These are phyloP conservation scores for Pseudogymnoascus sp. DNA, from an alignment of 2,329 filamentous ascomycete species.

Conservation along the genomic window DNA sequence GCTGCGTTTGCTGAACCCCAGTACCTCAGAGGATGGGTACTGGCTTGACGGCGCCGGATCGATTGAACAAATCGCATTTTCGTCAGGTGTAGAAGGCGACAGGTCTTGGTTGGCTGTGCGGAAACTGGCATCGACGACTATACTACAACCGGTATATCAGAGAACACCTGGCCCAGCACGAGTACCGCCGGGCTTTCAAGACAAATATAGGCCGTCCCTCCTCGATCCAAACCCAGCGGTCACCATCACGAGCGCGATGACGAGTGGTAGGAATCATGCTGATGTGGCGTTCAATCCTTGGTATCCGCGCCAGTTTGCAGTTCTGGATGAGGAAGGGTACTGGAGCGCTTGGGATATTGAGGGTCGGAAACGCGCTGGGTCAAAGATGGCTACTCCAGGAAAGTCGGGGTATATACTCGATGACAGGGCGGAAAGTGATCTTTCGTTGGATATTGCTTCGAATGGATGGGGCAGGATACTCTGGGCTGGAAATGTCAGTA, in stretches of 20 bases:
- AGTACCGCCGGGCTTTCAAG: constrained; percentile 13
- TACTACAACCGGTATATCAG: constrained; percentile 35
- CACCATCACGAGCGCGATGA: constrained; percentile 45
- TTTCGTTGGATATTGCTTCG: constrained; percentile 13
- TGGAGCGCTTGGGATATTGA: constrained; percentile 62
- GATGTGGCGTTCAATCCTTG: constrained; percentile 62
- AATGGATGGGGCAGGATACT: constrained; percentile 44
- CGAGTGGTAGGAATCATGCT: constrained; percentile 50
- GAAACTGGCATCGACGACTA: constrained; percentile 34
- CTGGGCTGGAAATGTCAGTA: constrained; percentile 43
- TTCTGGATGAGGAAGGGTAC: constrained; percentile 58
- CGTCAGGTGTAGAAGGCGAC: constrained; percentile 33
- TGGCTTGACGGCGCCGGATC: constrained; percentile 34
- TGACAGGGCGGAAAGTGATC: constrained; percentile 15
- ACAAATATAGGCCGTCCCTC: constrained; percentile 37
- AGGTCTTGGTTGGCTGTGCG: constrained; percentile 42
- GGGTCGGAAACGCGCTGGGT: constrained; percentile 16
- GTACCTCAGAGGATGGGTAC: constrained; percentile 24
- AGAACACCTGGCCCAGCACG: constrained; percentile 6
- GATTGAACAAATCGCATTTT: constrained; percentile 44
- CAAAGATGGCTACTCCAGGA: constrained; percentile 16
- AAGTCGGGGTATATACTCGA: constrained; percentile 26
- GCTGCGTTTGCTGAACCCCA: constrained; percentile 21
- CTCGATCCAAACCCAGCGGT: constrained; percentile 52
- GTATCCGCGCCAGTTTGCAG: constrained; percentile 53